Evolutionary conservation across 441 rosid species (phyloP).

Genomic region (Erodium texanum): DNA sequence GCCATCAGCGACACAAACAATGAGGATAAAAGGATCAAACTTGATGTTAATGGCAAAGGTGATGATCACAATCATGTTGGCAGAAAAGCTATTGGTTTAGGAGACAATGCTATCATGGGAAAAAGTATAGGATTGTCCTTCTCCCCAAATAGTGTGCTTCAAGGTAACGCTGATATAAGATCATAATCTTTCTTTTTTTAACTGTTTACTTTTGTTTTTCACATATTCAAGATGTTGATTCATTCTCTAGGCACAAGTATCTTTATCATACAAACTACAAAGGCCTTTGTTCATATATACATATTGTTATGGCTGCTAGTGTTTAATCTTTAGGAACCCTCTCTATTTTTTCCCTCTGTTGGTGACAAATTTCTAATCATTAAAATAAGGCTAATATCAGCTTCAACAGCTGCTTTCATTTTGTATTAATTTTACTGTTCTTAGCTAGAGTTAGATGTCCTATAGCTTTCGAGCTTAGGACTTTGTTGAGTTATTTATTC

Average conservation of each 20-base stretch:
- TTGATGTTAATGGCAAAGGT: conserved; percentile 18
- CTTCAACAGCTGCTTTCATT: not conserved
- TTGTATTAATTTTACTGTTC: not conserved
- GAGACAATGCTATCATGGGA: conserved; percentile 16
- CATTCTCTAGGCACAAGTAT: too few relatives aligned
- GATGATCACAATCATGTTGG: conserved; percentile 9
- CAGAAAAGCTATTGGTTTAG: conserved; percentile 6
- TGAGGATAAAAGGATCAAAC: too few relatives aligned
- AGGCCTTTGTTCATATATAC: too few relatives aligned
- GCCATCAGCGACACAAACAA: too few relatives aligned
- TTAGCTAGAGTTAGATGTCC: too few relatives aligned
- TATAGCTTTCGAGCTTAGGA: not conserved
- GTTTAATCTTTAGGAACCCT: not conserved
- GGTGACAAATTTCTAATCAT: not conserved
- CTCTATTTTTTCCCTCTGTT: not conserved
- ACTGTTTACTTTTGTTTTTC: not conserved
- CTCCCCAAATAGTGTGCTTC: conserved; percentile 64
- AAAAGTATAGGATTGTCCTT: conserved; percentile 25
- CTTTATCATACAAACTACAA: too few relatives aligned
- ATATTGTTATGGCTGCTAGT: not conserved
- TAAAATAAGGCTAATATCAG: not conserved
- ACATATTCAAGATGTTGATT: not conserved
- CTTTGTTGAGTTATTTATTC: not conserved
- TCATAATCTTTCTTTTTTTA: conserved; percentile 1
- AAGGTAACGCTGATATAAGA: conserved; percentile 30